A percentile compares a stretch with the other conserved stretches of the same genome.
These are phyloP conservation scores for Paramecium bursaria DNA, from an alignment of 73 alveolate genomes.

Conservation along the genomic window DNA sequence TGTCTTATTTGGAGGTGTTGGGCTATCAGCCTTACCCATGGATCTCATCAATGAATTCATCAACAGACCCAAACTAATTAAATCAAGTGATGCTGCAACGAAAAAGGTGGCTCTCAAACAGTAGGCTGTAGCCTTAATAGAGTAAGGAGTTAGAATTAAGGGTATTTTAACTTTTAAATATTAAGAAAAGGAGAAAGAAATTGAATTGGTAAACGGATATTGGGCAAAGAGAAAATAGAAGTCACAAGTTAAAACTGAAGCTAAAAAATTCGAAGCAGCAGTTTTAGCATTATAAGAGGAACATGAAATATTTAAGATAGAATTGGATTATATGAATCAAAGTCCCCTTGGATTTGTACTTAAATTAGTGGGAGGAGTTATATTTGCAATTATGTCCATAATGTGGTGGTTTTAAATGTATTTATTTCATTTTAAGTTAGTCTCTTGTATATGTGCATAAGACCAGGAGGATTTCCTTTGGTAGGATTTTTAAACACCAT, in stretches of 20 bases:
- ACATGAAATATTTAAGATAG: constrained; percentile 36
- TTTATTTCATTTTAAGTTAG: background rate
- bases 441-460: constrained; percentile 11
- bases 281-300: background rate
- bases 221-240: constrained; percentile 41
- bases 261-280: constrained; percentile 46
- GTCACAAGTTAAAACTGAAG: background rate
- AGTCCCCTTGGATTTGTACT: constrained; percentile 11
- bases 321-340: background rate
- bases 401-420: constrained; percentile 48
- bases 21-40: constrained; percentile 70
- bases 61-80: constrained; percentile 55
- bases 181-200: constrained; percentile 57
- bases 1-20: constrained; percentile 73
- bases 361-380: background rate
- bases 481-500: constrained; percentile 77
- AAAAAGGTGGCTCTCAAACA: constrained; percentile 18
- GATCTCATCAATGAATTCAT: constrained; percentile 62
- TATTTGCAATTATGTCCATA: constrained; percentile 23
- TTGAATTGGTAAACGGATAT: constrained; percentile 62
- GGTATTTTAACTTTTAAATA: background rate
- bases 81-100: constrained; percentile 50
- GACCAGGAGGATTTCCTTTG: constrained; percentile 74
- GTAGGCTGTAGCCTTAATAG: constrained; percentile 31
- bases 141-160: constrained; percentile 21